Evolutionary conservation across 768 basidiomycete species (phyloP).

Genomic region (Lactarius vividus): DNA sequence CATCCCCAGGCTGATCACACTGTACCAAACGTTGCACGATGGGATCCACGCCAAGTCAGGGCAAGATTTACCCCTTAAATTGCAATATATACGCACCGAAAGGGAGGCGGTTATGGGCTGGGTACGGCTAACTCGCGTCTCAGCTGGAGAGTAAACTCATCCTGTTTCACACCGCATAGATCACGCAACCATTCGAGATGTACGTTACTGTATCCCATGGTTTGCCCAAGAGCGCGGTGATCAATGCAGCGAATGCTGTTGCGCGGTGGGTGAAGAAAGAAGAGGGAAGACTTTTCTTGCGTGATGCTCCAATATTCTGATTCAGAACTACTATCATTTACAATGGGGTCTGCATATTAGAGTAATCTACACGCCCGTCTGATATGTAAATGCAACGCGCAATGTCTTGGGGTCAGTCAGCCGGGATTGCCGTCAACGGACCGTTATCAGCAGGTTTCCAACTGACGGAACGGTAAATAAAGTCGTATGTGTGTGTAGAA

Average conservation of each 20-base stretch:
- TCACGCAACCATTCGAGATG: conserved; percentile 91
- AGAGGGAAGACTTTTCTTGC: conserved; percentile 76
- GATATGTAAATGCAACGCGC: neutral
- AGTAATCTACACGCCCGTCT: conserved; percentile 8
- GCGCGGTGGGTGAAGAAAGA: conserved; percentile 90
- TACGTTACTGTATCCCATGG: conserved; percentile 80
- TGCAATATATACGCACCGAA: conserved; percentile 84
- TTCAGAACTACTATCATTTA: neutral
- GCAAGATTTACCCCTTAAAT: conserved; percentile 73
- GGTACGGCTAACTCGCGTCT: conserved; percentile 51
- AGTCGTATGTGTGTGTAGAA: conserved; percentile 27
- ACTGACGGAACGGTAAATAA: conserved; percentile 22
- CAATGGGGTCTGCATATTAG: conserved; percentile 1
- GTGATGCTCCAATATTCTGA: conserved; percentile 87
- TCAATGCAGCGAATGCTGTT: conserved; percentile 86
- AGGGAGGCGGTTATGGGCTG: conserved; percentile 91
- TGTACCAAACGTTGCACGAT: conserved; percentile 88
- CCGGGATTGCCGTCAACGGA: conserved; percentile 6
- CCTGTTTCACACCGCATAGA: conserved; percentile 43
- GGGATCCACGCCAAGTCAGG: conserved; percentile 88
- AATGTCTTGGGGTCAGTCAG: conserved; percentile 2
- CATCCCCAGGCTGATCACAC: conserved; percentile 64
- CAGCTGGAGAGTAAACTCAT: neutral
- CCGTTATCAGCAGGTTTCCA: conserved; percentile 20
- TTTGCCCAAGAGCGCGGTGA: conserved; percentile 83